A percentile compares a stretch with the other conserved stretches of the same genome.
Evolutionary conservation across 139 green algal genomes (phyloP).

Genomic region (Marvania coccoides): DNA sequence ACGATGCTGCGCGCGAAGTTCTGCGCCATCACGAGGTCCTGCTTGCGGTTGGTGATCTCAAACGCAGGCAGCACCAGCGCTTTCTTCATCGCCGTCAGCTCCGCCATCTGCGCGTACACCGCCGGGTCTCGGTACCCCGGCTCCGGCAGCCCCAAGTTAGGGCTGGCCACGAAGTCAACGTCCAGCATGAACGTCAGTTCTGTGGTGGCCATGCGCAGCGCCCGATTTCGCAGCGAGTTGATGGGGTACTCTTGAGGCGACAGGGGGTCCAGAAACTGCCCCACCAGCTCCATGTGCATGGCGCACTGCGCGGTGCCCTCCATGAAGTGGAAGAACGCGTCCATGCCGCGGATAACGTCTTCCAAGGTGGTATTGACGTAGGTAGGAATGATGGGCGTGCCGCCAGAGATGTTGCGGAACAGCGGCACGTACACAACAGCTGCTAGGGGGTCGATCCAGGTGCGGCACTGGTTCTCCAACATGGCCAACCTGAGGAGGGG

Average conservation of each 20-base stretch:
- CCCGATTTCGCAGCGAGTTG: constrained; percentile 1
- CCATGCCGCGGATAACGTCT: constrained; percentile 3
- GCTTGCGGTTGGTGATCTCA: neutral
- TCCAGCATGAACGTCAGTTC: neutral
- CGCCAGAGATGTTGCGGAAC: neutral
- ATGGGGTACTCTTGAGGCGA: neutral
- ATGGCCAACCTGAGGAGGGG: neutral
- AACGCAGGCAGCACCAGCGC: constrained; percentile 6
- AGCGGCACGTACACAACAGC: constrained; percentile 5
- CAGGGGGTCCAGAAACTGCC: neutral
- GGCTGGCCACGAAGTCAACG: constrained; percentile 9
- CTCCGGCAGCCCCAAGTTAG: neutral
- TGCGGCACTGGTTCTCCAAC: constrained; percentile 5
- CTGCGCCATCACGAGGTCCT: neutral
- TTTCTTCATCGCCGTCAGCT: neutral
- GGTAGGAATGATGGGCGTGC: neutral
- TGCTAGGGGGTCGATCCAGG: constrained; percentile 3
- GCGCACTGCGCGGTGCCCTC: neutral
- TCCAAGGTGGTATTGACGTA: neutral
- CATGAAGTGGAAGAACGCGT: neutral
- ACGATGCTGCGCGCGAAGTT: constrained; percentile 7
- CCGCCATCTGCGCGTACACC: constrained; percentile 1
- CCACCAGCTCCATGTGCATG: neutral
- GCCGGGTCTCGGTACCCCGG: neutral
- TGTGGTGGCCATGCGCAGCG: neutral